Evolutionary conservation across 805 yeast genomes (phyloP), one percentile per base, ranked within the genome.

Genomic region (Scheffersomyces spartinae): DNA sequence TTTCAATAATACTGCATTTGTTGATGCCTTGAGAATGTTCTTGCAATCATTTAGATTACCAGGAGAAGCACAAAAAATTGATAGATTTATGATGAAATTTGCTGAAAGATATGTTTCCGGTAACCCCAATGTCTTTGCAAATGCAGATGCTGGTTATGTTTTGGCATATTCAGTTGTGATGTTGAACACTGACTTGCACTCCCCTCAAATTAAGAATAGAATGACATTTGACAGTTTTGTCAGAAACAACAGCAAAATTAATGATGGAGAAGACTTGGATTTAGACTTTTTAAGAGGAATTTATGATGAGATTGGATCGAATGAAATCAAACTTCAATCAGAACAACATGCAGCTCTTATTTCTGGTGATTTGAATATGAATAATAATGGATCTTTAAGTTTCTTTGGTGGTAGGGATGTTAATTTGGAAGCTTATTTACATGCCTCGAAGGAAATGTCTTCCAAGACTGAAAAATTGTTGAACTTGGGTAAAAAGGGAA

Each of bases 31-130:
- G 58, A 69, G 98, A 38, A 61, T 56, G 9, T 84, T 84, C 43
- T 63, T 91, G 31, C 98, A 93, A 45, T 66, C 73, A 24, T 93
- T 91, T 56, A 67, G 98, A 48, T 65, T 91, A 32, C 98, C 99
- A 2, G 99, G 99, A 26, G 99, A 91, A 55, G 86, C 95, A 4
- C 99, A 91, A 55, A 88, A 91, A 45, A 88, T 91, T 46, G 98
- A 91, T 61, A 68, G 99, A 40, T 84, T 76, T 46, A 83, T 93
- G 95, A 69, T 91, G 47, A 88, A 91, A 45, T 93, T 93, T 60
- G 98, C 98, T 4, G 94, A 84, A 51, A 67, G 94, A 38, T 91
- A 76, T 45, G 75, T 76, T 13, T 74, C 80, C 36, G 95, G 88
- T 33, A 91, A 91, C 45, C 95, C 95, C 7, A 62, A 62, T n/a